Evolutionary conservation across 164 flowering plant species (phyloP), one percentile per base, ranked within the genome.

Genomic region (Euptelea pleiosperma): DNA sequence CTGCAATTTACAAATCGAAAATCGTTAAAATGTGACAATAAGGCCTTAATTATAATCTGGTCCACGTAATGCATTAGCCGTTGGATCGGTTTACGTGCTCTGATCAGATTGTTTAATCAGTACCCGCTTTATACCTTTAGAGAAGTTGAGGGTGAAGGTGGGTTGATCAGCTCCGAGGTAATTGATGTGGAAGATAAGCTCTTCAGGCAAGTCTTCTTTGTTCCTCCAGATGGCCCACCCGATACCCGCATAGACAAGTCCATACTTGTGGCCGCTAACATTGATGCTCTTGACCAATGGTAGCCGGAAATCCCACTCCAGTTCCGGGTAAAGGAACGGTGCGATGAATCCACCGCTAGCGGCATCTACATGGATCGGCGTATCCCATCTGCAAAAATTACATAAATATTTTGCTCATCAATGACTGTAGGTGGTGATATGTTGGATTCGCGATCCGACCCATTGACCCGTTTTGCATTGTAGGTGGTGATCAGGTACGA

Each of bases 191-290:
- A 76, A 76, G 62, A 76, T 70, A 30, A 76, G 77, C 44, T 76
- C 80, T 41, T 73, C 77, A 11, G 79, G 81, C 52, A 74, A 52
- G 58, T 77, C 78, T 30, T 60, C 74, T 35, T 74, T 74, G 65
- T 16, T 70, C 67, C 80, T 70, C 80, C 80, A 73, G 39, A 77
- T 68, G 49, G 62, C 71, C 80, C 80, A 74, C n/a, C 78, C 78
- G 4, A 77, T 69, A 1, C 81, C 76, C 14, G 75, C 76, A 35
- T 74, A 77, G 18, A 77, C 81, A 0, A 76, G 72, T 12, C 76
- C 76, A 43, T 69, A 72, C 39, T 75, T 75, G 71, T 71, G 75
- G 1, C 73, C 73, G n/a, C 74, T 75, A 24, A 75, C 76, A 42
- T 75, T 75, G 63, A 76, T 73, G 55, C 79, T 76, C 70, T 65